Conservation (phyloP, 2,329 filamentous ascomycete genomes). For the Cladophialophora exuberans region DNA sequence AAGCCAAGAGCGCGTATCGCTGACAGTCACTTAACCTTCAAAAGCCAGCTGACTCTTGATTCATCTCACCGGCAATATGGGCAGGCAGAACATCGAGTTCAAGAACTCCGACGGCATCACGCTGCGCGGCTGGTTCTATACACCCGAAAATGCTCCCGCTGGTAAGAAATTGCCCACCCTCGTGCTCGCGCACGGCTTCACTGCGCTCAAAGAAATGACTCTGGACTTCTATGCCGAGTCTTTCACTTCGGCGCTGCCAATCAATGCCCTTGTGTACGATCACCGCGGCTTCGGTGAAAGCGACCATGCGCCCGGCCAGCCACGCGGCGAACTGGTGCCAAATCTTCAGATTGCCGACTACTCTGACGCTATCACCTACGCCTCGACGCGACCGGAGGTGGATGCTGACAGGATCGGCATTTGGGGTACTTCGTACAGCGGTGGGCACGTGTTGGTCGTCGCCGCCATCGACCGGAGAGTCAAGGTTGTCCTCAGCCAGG, state of each 20-base stretch:
- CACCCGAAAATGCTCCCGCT: constrained; percentile 5
- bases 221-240: constrained; percentile 26
- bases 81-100: too few species aligned
- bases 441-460: constrained; percentile 44
- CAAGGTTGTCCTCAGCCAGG: constrained; percentile 44
- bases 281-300: constrained; percentile 38
- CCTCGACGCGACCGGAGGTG: constrained; percentile 35
- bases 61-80: too few species aligned
- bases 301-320: constrained; percentile 38
- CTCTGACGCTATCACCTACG: constrained; percentile 43
- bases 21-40: too few species aligned
- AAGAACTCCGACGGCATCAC: constrained; percentile 31
- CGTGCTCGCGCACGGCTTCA: constrained; percentile 30
- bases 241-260: constrained; percentile 22
- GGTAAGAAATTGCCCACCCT: constrained; percentile 21
- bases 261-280: constrained; percentile 38
- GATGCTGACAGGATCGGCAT: constrained; percentile 37
- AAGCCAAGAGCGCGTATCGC: too few species aligned
- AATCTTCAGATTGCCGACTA: constrained; percentile 39
- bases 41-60: too few species aligned
- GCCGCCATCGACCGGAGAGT: constrained; percentile 45
- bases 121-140: constrained; percentile 30
- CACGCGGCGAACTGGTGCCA: constrained; percentile 40
- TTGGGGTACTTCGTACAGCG: constrained; percentile 45
- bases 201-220: constrained; percentile 30